phyloP scores from a whole-genome alignment of 2,329 filamentous ascomycete genomes.

The Fusarium zealandicum region DNA sequence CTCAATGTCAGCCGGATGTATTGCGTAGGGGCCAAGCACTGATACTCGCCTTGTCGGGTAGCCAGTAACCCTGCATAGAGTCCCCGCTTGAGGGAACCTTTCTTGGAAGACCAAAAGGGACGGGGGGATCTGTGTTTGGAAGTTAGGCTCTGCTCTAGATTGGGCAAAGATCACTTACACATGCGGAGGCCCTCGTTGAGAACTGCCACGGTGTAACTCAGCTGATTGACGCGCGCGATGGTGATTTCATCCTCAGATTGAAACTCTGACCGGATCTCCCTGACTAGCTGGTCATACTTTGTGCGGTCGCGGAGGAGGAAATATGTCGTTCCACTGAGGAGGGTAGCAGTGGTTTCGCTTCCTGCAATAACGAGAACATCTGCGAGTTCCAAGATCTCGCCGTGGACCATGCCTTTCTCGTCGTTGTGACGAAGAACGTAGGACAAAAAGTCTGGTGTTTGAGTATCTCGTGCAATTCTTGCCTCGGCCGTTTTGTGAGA shows the following conservation, averaged over 20 bases:
- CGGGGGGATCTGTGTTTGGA: background rate
- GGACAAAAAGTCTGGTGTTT: background rate
- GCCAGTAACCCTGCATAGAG: background rate
- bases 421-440: constrained; percentile 3
- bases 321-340: background rate
- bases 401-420: background rate
- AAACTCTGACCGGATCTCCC: constrained; percentile 1
- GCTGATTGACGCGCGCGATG: background rate
- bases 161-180: background rate
- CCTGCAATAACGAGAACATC: constrained; percentile 2
- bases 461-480: background rate
- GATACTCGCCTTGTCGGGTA: background rate
- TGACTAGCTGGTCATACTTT: background rate
- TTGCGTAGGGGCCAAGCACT: background rate
- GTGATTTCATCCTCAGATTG: background rate
- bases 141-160: background rate
- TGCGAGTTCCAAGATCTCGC: constrained; percentile 1
- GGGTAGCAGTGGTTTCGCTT: constrained; percentile 7
- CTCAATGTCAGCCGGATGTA: no score
- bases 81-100: background rate
- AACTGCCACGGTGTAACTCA: constrained; percentile 1
- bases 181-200: constrained; percentile 9
- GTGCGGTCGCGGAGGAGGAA: background rate
- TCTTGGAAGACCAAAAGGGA: constrained; percentile 2
- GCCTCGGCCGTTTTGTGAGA: background rate